Conservation (phyloP, 306 rosid species). For the Leucaena leucocephala region DNA sequence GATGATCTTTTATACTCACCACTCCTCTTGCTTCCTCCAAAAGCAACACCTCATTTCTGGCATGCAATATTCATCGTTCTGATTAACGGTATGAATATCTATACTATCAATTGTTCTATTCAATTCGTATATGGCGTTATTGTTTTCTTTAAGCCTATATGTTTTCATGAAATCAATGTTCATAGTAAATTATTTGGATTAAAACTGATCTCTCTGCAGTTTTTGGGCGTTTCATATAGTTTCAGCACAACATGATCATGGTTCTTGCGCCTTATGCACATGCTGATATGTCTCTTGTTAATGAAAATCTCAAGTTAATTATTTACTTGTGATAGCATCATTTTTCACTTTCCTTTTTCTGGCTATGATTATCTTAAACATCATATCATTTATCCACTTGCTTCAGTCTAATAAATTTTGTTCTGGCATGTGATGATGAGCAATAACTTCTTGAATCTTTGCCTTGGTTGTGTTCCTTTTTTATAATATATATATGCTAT, state of each 20-base stretch:
- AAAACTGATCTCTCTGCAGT: conserved; percentile 23
- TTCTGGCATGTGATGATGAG: not conserved
- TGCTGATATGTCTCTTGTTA: not conserved
- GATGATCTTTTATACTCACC: conserved; percentile 77
- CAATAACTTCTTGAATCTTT: conserved; percentile 13
- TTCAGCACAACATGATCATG: not conserved
- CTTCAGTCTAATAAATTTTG: conserved; percentile 2
- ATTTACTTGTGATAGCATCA: not conserved
- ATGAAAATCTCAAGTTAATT: not conserved
- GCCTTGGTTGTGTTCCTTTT: conserved; percentile 8
- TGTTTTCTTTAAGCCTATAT: conserved; percentile 23
- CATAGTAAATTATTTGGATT: conserved; percentile 26
- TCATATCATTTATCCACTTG: not conserved
- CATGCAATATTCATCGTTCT: conserved; percentile 80
- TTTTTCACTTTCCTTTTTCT: not conserved
- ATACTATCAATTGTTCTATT: conserved; percentile 2
- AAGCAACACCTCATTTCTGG: conserved; percentile 78
- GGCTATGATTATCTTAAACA: not conserved
- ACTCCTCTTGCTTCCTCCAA: conserved; percentile 82
- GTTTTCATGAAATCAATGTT: conserved; percentile 8
- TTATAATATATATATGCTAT: not conserved
- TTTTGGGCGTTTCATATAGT: not conserved
- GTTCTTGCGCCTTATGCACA: not conserved
- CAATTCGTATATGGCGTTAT: conserved; percentile 13
- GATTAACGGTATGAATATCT: conserved; percentile 78